These are phyloP conservation scores for Sphagnurus paluster DNA, from an alignment of 1,284 basidiomycete genomes.

Conservation along the genomic window DNA sequence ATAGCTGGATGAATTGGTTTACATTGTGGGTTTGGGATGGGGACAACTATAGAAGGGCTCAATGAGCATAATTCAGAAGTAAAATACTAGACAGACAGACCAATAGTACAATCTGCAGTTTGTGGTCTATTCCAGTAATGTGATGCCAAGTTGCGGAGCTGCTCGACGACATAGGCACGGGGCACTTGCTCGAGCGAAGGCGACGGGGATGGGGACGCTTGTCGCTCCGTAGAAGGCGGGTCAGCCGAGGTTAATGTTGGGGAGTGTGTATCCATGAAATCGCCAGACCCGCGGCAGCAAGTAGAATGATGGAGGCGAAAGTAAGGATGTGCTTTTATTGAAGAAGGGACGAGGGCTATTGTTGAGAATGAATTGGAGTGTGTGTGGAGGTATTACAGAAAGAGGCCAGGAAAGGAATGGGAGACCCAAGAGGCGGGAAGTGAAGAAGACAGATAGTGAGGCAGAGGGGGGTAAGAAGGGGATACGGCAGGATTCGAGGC, in stretches of 20 bases:
- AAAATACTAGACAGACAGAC: slow-evolving; percentile 39
- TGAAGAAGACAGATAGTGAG: slow-evolving; percentile 13
- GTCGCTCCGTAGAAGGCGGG: slow-evolving; percentile 46
- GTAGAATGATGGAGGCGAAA: slow-evolving; percentile 30
- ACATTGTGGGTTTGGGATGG: slow-evolving; percentile 41
- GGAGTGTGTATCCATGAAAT: slow-evolving; percentile 25
- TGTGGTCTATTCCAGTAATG: slow-evolving; percentile 71
- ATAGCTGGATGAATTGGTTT: slow-evolving; percentile 26
- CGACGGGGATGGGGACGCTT: slow-evolving; percentile 66
- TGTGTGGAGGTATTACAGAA: slow-evolving; percentile 15
- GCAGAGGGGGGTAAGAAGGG: slow-evolving; percentile 20
- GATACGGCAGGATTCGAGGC: slow-evolving; percentile 14
- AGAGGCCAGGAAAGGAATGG: slow-evolving; percentile 34
- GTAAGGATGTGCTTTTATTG: slow-evolving; percentile 31
- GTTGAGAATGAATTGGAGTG: slow-evolving; percentile 30
- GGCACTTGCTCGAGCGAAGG: slow-evolving; percentile 63
- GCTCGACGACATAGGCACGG: slow-evolving; percentile 67
- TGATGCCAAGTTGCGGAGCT: slow-evolving; percentile 63
- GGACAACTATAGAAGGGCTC: slow-evolving; percentile 42
- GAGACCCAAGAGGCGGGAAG: slow-evolving; percentile 32
- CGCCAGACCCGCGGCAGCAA: slow-evolving; percentile 44
- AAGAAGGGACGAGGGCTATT: slow-evolving; percentile 30
- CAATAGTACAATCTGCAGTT: slow-evolving; percentile 72
- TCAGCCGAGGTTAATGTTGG: slow-evolving; percentile 23
- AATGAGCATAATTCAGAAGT: slow-evolving; percentile 2